Conservation (phyloP, 2,329 filamentous ascomycete species). For the Nemania serpens region DNA sequence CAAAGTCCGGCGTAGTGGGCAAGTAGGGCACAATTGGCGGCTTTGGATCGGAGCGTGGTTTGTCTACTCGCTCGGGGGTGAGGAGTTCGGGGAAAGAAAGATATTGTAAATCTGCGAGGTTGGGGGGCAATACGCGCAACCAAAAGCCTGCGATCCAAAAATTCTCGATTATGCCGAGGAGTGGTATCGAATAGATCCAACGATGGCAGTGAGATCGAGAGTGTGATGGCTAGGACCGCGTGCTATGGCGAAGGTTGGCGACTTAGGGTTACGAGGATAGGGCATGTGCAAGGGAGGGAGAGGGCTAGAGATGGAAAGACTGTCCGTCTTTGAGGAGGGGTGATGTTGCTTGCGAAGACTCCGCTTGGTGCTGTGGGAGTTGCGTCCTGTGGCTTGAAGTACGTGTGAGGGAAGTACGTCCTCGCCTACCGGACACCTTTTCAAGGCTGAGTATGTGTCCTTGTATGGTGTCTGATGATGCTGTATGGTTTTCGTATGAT, state of each 20-base stretch:
- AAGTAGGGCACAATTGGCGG: background rate
- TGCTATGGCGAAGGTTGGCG: background rate
- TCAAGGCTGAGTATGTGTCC: background rate
- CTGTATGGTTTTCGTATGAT: background rate
- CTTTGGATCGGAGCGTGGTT: background rate
- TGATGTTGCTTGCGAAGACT: background rate
- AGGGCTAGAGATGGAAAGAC: conserved; percentile 9
- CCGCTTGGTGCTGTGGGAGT: conserved; percentile 10
- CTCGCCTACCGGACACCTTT: conserved; percentile 1
- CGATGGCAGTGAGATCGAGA: conserved; percentile 18
- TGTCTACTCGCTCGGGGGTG: conserved; percentile 1
- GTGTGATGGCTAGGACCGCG: conserved; percentile 9
- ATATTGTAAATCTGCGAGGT: conserved; percentile 32
- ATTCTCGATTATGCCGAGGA: conserved; percentile 25
- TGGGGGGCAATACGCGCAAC: conserved; percentile 27
- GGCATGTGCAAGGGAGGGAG: conserved; percentile 9
- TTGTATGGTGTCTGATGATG: background rate
- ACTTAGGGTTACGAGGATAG: background rate
- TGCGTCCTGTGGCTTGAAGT: background rate
- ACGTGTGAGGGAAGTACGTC: conserved; percentile 6
- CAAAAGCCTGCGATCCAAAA: conserved; percentile 34
- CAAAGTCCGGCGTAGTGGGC: background rate
- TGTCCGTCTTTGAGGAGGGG: conserved; percentile 11
- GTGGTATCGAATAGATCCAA: conserved; percentile 28
- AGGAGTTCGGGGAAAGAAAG: conserved; percentile 19